Evolutionary conservation across 1,284 basidiomycete species (phyloP), one percentile per base, ranked within the genome.

Genomic region (Fistulina hepatica): DNA sequence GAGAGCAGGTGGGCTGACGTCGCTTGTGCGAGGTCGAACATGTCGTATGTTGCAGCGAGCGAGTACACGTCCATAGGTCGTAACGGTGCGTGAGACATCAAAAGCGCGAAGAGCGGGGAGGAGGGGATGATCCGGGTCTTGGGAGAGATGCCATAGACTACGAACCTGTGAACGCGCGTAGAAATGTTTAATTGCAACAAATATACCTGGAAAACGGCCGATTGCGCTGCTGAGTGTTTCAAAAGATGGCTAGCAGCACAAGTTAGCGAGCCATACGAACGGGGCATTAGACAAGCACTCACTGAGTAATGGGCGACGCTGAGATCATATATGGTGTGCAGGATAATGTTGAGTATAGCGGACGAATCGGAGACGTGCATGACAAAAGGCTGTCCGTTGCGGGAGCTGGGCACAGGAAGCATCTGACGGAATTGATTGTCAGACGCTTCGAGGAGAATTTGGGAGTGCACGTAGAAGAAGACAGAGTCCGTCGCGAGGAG

Each of bases 401-500:
- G 52, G 21, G 54, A 40, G 13, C 62, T 53, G 13, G 63, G 51
- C 7, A 60, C 34, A 3, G 63, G 60, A 20, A 81, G 55, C 15
- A 69, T 56, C 7, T 59, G 57, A 32, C 64, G 63, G 52, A 81
- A 80, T 8, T 48, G 53, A 44, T 80, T 81, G 22, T 59, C 55
- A 6, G 79, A 81, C 4, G 57, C 59, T 3, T 52, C 49, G 24
- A 74, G 58, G 22, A 81, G 60, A 33, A 65, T 42, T 32, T 67
- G 57, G 1, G 59, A 59, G 51, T 80, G 75, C 10, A 75, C 70
- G 46, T 77, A 78, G 61, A 81, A 86, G 57, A 83, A 84, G 26
- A 86, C 81, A 6, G 69, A 68, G 50, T 86, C 82, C 13, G 73
- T 67, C 3, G 81, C 75, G 42, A 83, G 59, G 36, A 85, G 57